Evolutionary conservation across 441 rosid species (phyloP), one percentile per base, ranked within the genome.

Genomic region (Adansonia madagascariensis): DNA sequence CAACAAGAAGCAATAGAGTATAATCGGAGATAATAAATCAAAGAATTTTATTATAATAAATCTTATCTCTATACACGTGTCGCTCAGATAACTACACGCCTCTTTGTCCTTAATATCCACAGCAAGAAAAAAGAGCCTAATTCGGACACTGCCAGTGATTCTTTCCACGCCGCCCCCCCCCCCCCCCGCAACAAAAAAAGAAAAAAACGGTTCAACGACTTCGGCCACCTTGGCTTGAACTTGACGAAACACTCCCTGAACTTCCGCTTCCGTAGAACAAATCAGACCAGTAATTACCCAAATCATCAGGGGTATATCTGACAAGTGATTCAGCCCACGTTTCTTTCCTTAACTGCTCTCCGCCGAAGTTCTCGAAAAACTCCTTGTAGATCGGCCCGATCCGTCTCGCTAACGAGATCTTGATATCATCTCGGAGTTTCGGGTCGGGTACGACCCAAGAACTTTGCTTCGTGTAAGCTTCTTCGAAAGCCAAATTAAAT

Each of bases 391-490:
- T 76, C 79, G 91, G 85, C 0, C 73, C 73, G 6, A 92, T 41
- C 78, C 87, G 88, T 2, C 20, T 66, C 50, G 88, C 87, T 56
- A 90, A 11, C 49, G 97, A 90, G 3, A 60, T 61, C 80, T 87
- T 88, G 17, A 92, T 86, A 41, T 87, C 92, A 47, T 82, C 92
- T 69, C 93, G 82, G 59, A 92, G 66, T 44, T 81, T 83, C 75
- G 88, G 79, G 82, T 92, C 96, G 14, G 88, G 75, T 41, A 89
- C 85, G 60, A 85, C 80, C 98, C 98, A 91, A 8, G 87, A 70
- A 6, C 71, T 74, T 55, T 94, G 98, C 46, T 75, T 92, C 79
- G 73, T 80, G 70, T 80, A 91, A 3, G 89, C 75, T 8, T 87
- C 92, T 52, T 90, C 92, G 27, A 94, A 92, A 8, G 88, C 89